Base-by-base conservation (phyloP, 805 yeast species). In the Brettanomyces anomalus region DNA sequence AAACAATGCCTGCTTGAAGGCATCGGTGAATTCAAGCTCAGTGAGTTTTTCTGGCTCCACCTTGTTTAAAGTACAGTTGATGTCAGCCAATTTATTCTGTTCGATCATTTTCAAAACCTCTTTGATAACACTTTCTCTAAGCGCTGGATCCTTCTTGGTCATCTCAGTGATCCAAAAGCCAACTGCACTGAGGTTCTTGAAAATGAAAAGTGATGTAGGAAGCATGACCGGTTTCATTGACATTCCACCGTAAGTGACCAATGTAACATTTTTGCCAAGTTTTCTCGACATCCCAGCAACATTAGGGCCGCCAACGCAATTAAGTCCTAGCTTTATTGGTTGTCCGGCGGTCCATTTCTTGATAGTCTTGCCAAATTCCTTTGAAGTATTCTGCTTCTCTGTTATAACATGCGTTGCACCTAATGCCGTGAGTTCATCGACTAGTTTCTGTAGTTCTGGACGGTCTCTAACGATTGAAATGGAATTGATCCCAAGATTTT, bases 171-270 rank as follows among this genome's bases (percentile, higher is more conserved):
- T 79, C 99, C 99, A 93, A 67, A 85, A 93, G 0, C 99, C 99
- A 24, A 79, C 75, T 42, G 88, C 79, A 5, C 83, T 79, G 43
- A 93, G 64, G 56, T 89, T 84, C 63, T 90, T 93, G 71, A 93
- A 93, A 49, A 93, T 89, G 57, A 85, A 85, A 46, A 85, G 66
- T 0, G 95, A 77, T 1, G 96, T 87, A 33, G 97, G 96, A 43
- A 93, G 64, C n/a, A 77, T 74, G 10, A 93, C 94, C 2, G 98
- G 98, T 65, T 86, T 89, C 70, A 81, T 79, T 3, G 97, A 86
- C 98, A 93, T 93, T 33, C 95, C 97, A 30, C 99, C 99, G 57
- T 93, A 93, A 1, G 97, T 87, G 52, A 88, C 76, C 70, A 93
- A 67, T 39, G 79, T 73, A 1, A 93, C 95, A 52, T 85, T 77